Evolutionary conservation across 805 yeast genomes (phyloP), one percentile per base, ranked within the genome.

Genomic region (Hanseniaspora lachancei): DNA sequence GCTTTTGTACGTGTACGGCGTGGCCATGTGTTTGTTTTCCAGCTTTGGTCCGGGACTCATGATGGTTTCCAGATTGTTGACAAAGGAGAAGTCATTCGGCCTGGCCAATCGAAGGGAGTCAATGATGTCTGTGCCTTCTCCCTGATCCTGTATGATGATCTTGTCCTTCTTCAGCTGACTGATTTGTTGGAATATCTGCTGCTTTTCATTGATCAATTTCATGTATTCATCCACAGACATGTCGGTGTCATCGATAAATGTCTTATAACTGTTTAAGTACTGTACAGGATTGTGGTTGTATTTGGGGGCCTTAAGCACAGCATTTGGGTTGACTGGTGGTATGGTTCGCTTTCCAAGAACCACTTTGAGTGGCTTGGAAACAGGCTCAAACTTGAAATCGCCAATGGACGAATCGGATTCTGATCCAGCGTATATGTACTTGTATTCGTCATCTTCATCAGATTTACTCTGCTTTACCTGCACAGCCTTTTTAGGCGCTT

Each of bases 151-250:
- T 0, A 68, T 61, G 46, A 66, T 63, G 5, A 63, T 57, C 13
- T 73, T 70, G 36, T 29, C 12, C n/a, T 46, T 18, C 18, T 46
- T 46, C 16, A 46, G 18, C 41, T 67, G 70, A 59, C 70, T 75
- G 55, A 78, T 77, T 57, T 66, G 72, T 16, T 63, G 64, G 27
- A 79, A 64, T 1, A 79, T 60, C 2, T 63, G 65, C 9, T 66
- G 66, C 60, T 87, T 93, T 29, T 77, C 78, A 0, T 66, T 62
- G 44, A 88, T 70, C 21, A 78, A 75, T n/a, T 67, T 67, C 0
- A 79, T 75, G 59, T 77, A 86, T 60, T 88, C 95, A 49, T 79
- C 82, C 6, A 62, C 58, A 0, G 78, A 65, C 49, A 82, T 66
- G 60, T 82, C 88, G 55, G 82, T 89, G 36, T 55, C 58, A 39